Percentiles rank a stretch among this genome's conserved stretches.
phyloP scores from a whole-genome alignment of 2,329 filamentous ascomycete genomes.

The Cadophora sp. region DNA sequence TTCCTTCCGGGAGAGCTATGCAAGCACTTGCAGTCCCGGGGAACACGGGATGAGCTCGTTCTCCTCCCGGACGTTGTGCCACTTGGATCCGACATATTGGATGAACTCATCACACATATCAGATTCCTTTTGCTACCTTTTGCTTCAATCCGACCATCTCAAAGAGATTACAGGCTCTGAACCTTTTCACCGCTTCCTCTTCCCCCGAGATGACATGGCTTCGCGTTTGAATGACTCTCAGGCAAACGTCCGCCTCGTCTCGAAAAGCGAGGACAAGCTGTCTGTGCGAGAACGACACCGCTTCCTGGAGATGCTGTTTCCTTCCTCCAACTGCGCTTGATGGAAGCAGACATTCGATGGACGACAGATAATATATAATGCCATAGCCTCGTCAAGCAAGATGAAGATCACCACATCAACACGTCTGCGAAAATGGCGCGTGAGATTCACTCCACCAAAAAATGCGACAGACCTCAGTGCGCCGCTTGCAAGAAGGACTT shows the following conservation, averaged over 20 bases:
- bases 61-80: neutral
- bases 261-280: neutral
- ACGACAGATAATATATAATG: neutral
- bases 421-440: neutral
- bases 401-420: neutral
- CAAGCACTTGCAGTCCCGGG: neutral
- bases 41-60: neutral
- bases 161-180: neutral
- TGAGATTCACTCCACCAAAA: neutral
- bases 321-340: no score
- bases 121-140: neutral
- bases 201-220: neutral
- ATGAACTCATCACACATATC: neutral
- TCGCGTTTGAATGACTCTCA: neutral
- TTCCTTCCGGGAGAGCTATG: neutral
- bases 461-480: neutral
- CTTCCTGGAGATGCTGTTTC: neutral
- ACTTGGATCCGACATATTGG: slow-evolving; percentile 1
- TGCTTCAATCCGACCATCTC: neutral
- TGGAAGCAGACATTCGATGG: neutral
- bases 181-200: neutral
- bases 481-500: neutral
- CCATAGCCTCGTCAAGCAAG: neutral
- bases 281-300: slow-evolving; percentile 3
- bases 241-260: neutral